phyloP scores from a whole-genome alignment of 176 grass and related monocot genomes.

The Aegilops longissima region DNA sequence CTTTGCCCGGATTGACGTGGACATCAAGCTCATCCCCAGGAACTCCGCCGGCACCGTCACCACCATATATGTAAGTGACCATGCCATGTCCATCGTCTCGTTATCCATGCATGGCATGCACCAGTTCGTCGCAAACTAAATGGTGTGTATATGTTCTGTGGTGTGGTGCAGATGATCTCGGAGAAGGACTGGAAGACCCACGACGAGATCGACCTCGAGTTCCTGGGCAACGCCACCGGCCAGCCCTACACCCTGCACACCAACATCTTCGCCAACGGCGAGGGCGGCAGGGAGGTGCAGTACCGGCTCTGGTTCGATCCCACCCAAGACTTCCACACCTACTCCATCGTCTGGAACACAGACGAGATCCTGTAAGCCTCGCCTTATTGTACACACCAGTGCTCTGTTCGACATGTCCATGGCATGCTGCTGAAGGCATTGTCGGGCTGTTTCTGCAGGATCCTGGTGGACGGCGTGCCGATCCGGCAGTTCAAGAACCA shows the following conservation, averaged over 20 bases:
- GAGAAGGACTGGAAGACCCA: slow-evolving; percentile 42
- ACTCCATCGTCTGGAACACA: slow-evolving; percentile 78
- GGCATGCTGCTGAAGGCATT: too few species aligned
- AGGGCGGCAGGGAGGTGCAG: slow-evolving; percentile 62
- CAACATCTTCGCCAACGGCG: slow-evolving; percentile 59
- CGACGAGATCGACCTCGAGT: slow-evolving; percentile 78
- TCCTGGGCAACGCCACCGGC: slow-evolving; percentile 65
- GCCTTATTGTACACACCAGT: too few species aligned
- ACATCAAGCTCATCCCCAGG: slow-evolving; percentile 64
- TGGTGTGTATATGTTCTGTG: neutral
- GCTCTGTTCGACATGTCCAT: neutral
- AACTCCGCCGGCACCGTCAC: slow-evolving; percentile 80
- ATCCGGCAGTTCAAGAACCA: slow-evolving; percentile 56
- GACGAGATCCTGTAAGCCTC: slow-evolving; percentile 64
- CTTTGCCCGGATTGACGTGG: slow-evolving; percentile 54
- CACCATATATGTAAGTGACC: slow-evolving; percentile 57
- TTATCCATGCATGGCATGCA: neutral
- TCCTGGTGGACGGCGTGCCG: slow-evolving; percentile 44
- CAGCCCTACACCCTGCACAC: slow-evolving; percentile 71
- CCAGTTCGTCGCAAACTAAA: too few species aligned
- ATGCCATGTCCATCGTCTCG: neutral
- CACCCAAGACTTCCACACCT: slow-evolving; percentile 59
- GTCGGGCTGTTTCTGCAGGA: slow-evolving; percentile 3
- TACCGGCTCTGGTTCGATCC: slow-evolving; percentile 80
- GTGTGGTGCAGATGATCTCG: slow-evolving; percentile 35